A percentile compares a stretch with the other conserved stretches of the same genome.
phyloP scores from a whole-genome alignment of 148 eudicot species.

The Chenopodium suecicum region DNA sequence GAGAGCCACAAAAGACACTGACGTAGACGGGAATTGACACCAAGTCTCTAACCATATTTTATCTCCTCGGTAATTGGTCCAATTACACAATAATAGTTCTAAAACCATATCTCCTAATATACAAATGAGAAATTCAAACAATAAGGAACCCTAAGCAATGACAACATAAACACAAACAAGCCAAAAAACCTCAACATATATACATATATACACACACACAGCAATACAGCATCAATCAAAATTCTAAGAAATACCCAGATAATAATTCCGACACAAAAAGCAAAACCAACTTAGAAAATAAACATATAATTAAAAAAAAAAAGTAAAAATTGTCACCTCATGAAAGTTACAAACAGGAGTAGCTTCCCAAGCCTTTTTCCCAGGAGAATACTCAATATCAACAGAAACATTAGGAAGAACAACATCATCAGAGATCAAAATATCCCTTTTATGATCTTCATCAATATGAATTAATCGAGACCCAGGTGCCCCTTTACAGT shows the following conservation, averaged over 20 bases:
- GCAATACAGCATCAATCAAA: not conserved
- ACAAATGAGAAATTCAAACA: not conserved
- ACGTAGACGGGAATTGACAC: too few relatives aligned
- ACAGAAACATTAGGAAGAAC: slow-evolving; percentile 61
- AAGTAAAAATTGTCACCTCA: slow-evolving; percentile 45
- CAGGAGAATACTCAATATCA: slow-evolving; percentile 65
- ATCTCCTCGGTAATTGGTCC: not conserved
- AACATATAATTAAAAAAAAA: slow-evolving; percentile 1
- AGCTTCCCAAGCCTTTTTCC: slow-evolving; percentile 38
- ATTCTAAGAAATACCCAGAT: slow-evolving; percentile 6
- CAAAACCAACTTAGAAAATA: not conserved
- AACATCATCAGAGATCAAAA: slow-evolving; percentile 47
- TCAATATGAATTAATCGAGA: slow-evolving; percentile 68
- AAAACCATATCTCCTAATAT: not conserved
- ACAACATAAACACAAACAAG: not conserved
- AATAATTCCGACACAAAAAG: not conserved
- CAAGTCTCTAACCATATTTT: not conserved
- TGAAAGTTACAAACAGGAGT: slow-evolving; percentile 68
- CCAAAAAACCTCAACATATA: not conserved
- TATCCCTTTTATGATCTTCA: slow-evolving; percentile 51
- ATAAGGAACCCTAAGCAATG: slow-evolving; percentile 2
- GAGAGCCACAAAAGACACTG: too few relatives aligned
- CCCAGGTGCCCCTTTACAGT: slow-evolving; percentile 90
- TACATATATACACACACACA: not conserved
- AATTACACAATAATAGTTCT: not conserved